Percentiles rank a stretch among this genome's conserved stretches.
Evolutionary conservation across 2,329 filamentous ascomycete species (phyloP).

Genomic region (Fusarium sp.): DNA sequence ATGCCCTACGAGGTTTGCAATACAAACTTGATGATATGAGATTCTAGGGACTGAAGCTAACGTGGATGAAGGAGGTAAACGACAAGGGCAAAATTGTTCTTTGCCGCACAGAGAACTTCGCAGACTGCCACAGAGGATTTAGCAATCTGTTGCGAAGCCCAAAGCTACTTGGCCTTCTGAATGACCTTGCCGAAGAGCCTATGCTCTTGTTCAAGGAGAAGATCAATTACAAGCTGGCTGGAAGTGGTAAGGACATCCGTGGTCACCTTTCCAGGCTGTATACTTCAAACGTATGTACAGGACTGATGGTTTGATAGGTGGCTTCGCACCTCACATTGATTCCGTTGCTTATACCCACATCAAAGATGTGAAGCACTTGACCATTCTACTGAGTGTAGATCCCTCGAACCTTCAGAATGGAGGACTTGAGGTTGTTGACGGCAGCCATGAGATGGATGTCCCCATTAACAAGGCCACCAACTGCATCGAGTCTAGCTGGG

Average conservation of each 20-base stretch:
- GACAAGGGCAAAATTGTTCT: constrained; percentile 2
- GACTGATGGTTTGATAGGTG: neutral
- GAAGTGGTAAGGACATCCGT: neutral
- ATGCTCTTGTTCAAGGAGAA: constrained; percentile 12
- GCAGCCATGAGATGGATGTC: neutral
- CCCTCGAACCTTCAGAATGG: neutral
- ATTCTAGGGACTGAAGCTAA: neutral
- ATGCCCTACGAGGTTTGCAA: neutral
- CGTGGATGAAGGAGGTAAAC: neutral
- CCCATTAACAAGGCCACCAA: neutral
- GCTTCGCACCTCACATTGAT: constrained; percentile 7
- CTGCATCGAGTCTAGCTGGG: neutral
- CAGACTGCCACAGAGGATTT: neutral
- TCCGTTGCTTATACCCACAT: neutral
- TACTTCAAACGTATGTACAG: accelerated
- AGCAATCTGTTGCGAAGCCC: neutral
- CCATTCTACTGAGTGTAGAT: neutral
- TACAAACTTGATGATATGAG: accelerated
- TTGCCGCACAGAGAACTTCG: neutral
- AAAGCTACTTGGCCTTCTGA: neutral
- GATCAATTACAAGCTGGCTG: constrained; percentile 1
- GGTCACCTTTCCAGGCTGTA: no score
- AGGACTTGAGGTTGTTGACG: neutral
- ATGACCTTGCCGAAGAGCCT: neutral
- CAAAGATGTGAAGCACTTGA: neutral